Base-by-base conservation (phyloP, 805 yeast genomes). In the Suhomyces tanzawaensis region DNA sequence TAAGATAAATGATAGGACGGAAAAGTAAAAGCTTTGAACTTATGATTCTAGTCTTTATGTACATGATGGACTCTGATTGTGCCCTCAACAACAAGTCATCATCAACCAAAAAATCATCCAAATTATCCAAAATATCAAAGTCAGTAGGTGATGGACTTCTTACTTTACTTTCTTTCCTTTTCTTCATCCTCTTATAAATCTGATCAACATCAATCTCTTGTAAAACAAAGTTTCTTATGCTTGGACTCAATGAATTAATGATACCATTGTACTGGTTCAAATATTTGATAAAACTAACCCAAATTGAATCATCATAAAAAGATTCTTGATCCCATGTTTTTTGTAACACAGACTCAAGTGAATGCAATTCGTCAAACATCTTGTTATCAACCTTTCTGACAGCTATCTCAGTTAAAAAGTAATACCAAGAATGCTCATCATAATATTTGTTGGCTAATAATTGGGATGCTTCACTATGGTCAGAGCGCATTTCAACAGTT, bases 331-430 rank as follows among this genome's bases (percentile, higher is more conserved):
- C 64, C 63, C 69, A 64, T 4, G 40, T 26, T 5, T 29, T 30
- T 4, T 41, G 32, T 5, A 37, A 23, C 2, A 32, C 27, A 6
- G 43, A 32, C 16, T 45, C 51, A 23, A 40, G 41, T 0, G 58
- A 42, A 39, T 50, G 63, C 7, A 62, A 32, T 22, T 66, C 70
- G 42, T 64, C 63, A 39, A 46, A 61, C 52, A 66, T 47, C 19
- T 44, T 51, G 46, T 66, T 66, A 40, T 66, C 72, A 14, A 65
- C 55, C 46, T 66, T 65, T 19, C 71, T 46, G 14, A 64, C 61
- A 0, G 72, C 72, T 5, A 63, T 53, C 41, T 66, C 72, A 0
- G 70, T 66, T 29, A 66, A 46, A 40, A 58, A 66, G 33, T 44
- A 66, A 45, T 62, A 64, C 72, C 71, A 66, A 16, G 66, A 52